Percentiles rank a stretch among this genome's conserved stretches.
Evolutionary conservation across 225 moss, liverwort and hornwort genomes (phyloP).

Genomic region (Bryoerythrophyllum caledonicum): DNA sequence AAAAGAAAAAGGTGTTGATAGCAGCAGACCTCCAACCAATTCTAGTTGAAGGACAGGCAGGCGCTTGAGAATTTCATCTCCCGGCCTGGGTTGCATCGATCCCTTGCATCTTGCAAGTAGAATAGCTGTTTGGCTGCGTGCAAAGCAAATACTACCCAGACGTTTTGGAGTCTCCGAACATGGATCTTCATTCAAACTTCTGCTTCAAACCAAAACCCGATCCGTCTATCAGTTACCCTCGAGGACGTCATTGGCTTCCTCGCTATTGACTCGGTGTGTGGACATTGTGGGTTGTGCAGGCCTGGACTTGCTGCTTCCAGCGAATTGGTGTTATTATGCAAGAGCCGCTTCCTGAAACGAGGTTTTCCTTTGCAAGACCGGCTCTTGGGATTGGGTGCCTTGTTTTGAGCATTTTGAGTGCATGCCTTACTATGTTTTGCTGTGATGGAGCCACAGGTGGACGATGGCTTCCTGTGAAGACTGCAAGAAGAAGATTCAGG

Average conservation of each 20-base stretch:
- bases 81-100: slow-evolving; percentile 3
- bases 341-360: slow-evolving; percentile 2
- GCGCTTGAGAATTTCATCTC: not conserved
- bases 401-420: not conserved
- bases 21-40: not conserved
- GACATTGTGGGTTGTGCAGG: slow-evolving; percentile 41
- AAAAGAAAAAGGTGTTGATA: not conserved
- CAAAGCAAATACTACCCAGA: not conserved
- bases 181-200: not conserved
- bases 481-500: slow-evolving; percentile 61
- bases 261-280: slow-evolving; percentile 4
- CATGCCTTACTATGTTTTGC: not conserved
- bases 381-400: not conserved
- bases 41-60: not conserved
- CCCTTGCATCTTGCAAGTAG: no score
- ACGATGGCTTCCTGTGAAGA: slow-evolving; percentile 47
- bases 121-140: not conserved
- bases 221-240: no score
- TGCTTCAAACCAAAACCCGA: no score
- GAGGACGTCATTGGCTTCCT: no score
- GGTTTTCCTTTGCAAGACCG: not conserved
- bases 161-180: not conserved
- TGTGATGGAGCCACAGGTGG: slow-evolving; percentile 43
- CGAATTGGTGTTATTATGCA: slow-evolving; percentile 44
- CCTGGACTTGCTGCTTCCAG: slow-evolving; percentile 55